phyloP scores from a whole-genome alignment of 2,329 filamentous ascomycete species.

The Diaporthe destruens region DNA sequence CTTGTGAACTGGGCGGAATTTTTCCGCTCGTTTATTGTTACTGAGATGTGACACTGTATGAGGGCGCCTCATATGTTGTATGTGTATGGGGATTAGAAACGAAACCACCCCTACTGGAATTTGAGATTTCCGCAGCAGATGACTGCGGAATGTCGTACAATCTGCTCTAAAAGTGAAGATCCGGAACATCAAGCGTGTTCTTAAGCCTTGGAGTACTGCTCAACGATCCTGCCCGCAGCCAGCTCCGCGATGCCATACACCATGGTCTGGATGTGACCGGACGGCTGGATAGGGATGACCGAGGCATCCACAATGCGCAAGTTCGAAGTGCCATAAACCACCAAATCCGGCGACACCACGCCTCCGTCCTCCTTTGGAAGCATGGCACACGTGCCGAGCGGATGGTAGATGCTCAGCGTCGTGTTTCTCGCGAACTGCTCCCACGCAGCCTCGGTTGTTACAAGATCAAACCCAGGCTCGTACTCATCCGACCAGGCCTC shows the following conservation, averaged over 20 bases:
- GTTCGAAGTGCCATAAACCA: slow-evolving; percentile 38
- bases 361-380: slow-evolving; percentile 34
- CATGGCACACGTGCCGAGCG: slow-evolving; percentile 33
- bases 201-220: not conserved
- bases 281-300: slow-evolving; percentile 21
- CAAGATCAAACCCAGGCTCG: slow-evolving; percentile 23
- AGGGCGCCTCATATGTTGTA: too few relatives aligned
- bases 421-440: slow-evolving; percentile 31
- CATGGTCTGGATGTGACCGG: slow-evolving; percentile 27
- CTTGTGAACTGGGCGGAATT: not conserved
- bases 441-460: not conserved
- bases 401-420: slow-evolving; percentile 24
- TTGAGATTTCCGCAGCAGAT: not conserved
- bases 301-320: slow-evolving; percentile 37
- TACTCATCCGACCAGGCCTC: slow-evolving; percentile 25
- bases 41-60: not conserved
- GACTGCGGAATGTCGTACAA: too few relatives aligned
- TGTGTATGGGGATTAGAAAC: too few relatives aligned
- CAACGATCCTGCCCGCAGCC: slow-evolving; percentile 30
- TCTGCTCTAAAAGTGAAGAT: too few relatives aligned
- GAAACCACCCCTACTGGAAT: too few relatives aligned
- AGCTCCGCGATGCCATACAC: slow-evolving; percentile 29
- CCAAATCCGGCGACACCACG: slow-evolving; percentile 35
- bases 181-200: not conserved
- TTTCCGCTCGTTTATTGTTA: not conserved